Conservation (phyloP, 2,329 filamentous ascomycete species). For the Neonectria ditissima region DNA sequence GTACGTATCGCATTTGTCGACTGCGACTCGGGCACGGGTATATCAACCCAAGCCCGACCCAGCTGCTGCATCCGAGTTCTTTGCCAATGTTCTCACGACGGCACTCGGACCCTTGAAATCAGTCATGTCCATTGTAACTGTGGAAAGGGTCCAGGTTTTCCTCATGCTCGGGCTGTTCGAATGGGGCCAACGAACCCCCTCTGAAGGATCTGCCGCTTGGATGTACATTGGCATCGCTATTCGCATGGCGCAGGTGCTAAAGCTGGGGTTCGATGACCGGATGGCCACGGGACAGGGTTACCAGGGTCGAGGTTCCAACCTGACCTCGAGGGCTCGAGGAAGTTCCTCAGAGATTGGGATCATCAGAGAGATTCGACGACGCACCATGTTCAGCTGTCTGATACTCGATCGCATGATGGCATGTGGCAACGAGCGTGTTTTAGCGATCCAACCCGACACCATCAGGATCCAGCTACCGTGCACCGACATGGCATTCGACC, state of each 20-base stretch:
- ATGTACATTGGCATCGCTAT: constrained; percentile 74
- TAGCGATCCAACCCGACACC: constrained; percentile 69
- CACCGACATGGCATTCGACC: constrained; percentile 73
- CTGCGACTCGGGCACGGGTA: constrained; percentile 50
- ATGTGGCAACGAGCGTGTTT: constrained; percentile 70
- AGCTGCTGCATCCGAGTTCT: constrained; percentile 71
- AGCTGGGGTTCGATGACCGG: constrained; percentile 68
- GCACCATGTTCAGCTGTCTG: constrained; percentile 81
- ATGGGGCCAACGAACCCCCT: constrained; percentile 71
- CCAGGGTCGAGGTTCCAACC: constrained; percentile 1
- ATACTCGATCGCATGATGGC: constrained; percentile 78
- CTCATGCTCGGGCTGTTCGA: constrained; percentile 80
- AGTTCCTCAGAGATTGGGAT: constrained; percentile 52
- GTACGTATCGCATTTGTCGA: constrained; percentile 59
- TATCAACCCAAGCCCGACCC: constrained; percentile 59
- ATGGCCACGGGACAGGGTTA: constrained; percentile 14
- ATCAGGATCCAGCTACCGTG: constrained; percentile 75
- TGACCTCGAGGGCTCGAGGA: constrained; percentile 8
- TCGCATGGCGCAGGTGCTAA: constrained; percentile 71
- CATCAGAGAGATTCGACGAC: constrained; percentile 71
- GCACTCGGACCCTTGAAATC: constrained; percentile 62
- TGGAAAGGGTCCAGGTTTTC: constrained; percentile 74
- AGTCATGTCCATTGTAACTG: constrained; percentile 63
- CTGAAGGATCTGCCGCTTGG: constrained; percentile 71
- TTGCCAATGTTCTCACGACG: constrained; percentile 68